A percentile compares a stretch with the other conserved stretches of the same genome.
These are phyloP conservation scores for Allantophomopsis lycopodina DNA, from an alignment of 2,329 filamentous ascomycete genomes.

Conservation along the genomic window DNA sequence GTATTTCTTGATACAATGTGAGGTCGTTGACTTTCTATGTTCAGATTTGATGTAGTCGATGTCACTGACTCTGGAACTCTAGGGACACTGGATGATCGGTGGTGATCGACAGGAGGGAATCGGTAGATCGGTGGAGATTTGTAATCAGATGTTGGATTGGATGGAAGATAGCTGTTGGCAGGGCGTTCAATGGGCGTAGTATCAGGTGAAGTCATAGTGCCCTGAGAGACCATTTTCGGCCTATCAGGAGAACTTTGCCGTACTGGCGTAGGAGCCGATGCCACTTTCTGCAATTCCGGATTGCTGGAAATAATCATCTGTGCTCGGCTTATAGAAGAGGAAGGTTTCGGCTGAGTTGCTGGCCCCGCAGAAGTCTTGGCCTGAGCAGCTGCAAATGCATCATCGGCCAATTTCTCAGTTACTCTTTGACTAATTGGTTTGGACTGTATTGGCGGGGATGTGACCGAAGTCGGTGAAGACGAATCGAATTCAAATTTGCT, in stretches of 20 bases:
- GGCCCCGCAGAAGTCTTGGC: background rate
- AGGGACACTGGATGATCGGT: slow-evolving; percentile 37
- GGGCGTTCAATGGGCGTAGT: slow-evolving; percentile 22
- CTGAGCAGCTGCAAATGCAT: slow-evolving; percentile 52
- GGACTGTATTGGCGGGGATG: slow-evolving; percentile 20
- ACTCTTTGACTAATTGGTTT: slow-evolving; percentile 51
- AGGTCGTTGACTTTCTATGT: slow-evolving; percentile 10
- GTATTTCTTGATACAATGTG: slow-evolving; percentile 9
- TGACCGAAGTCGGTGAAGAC: slow-evolving; percentile 28
- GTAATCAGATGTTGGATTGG: slow-evolving; percentile 1
- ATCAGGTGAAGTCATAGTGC: slow-evolving; percentile 62
- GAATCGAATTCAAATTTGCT: slow-evolving; percentile 73
- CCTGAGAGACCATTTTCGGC: slow-evolving; percentile 49
- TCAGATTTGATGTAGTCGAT: slow-evolving; percentile 13
- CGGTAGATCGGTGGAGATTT: slow-evolving; percentile 8
- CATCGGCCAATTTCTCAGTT: slow-evolving; percentile 66
- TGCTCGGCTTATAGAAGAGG: slow-evolving; percentile 39
- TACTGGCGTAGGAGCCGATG: slow-evolving; percentile 24
- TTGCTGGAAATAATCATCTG: slow-evolving; percentile 49
- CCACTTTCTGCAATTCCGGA: slow-evolving; percentile 36
- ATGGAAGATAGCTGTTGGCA: slow-evolving; percentile 9
- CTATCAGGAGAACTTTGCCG: slow-evolving; percentile 17
- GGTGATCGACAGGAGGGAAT: slow-evolving; percentile 19
- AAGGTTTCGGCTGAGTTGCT: background rate
- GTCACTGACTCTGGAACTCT: slow-evolving; percentile 12